Conservation (phyloP, 352 stramenopile genomes). For the Phytophthora uliginosa region DNA sequence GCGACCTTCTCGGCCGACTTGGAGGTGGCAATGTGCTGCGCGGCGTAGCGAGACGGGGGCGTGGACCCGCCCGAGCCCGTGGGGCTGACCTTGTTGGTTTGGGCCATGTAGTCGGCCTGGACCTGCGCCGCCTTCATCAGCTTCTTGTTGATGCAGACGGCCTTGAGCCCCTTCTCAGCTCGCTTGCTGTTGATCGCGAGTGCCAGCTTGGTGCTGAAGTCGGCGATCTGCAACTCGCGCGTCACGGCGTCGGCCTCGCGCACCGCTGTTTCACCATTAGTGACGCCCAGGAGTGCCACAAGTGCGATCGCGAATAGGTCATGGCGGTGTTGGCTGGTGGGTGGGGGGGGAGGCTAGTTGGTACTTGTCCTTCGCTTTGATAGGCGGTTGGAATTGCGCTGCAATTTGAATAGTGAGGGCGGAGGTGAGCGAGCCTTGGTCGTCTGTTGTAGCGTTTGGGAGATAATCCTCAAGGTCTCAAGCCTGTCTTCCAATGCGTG, state of each 20-base stretch:
- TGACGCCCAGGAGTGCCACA: constrained; percentile 12
- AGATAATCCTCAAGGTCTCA: background rate
- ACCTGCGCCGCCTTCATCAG: constrained; percentile 36
- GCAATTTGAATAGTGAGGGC: constrained; percentile 20
- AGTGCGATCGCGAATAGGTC: constrained; percentile 22
- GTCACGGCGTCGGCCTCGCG: constrained; percentile 7
- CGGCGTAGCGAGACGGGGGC: constrained; percentile 29
- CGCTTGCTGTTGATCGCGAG: constrained; percentile 43
- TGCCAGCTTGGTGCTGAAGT: constrained; percentile 44
- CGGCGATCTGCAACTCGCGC: constrained; percentile 35
- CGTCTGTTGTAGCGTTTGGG: background rate
- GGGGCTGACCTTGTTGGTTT: constrained; percentile 29
- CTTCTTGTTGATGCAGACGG: constrained; percentile 51
- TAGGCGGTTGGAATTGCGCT: constrained; percentile 11
- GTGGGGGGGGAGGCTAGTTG: background rate
- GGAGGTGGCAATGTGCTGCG: constrained; percentile 25
- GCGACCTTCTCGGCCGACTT: constrained; percentile 46
- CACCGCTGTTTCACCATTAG: constrained; percentile 9
- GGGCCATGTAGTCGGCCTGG: constrained; percentile 33
- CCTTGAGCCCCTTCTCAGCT: constrained; percentile 37
- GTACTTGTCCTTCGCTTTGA: constrained; percentile 9
- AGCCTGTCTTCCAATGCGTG: background rate
- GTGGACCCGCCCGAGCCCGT: constrained; percentile 41
- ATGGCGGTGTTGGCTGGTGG: constrained; percentile 5
- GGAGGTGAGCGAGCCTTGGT: background rate